Evolutionary conservation across 2,329 filamentous ascomycete species (phyloP), one percentile per base, ranked within the genome.

Genomic region (Diaporthe vaccinii): DNA sequence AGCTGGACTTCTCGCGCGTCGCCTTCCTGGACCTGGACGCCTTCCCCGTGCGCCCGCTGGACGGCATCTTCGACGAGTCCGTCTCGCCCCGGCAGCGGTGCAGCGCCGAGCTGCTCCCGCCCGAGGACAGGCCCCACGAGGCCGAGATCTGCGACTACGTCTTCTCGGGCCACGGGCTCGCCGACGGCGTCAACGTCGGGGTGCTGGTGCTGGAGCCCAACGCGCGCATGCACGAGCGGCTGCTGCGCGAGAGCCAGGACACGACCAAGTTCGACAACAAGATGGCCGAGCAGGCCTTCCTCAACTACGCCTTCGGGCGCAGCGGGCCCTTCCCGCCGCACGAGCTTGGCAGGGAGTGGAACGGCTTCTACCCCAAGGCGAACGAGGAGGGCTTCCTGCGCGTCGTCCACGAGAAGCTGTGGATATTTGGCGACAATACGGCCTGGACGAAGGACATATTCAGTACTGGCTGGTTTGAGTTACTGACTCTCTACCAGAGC

Each of bases 231-330:
- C 75, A 76, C 46, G 41, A 59, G 53, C 68, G 75, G 25, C 53
- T 75, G 31, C 62, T 75, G 62, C 73, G 75, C 25, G 73, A 76
- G 69, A 73, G 73, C 46, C 39, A 59, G 57, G 73, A 75, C 49
- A 75, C 75, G 36, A 58, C 68, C 44, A 75, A 73, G 73, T 76
- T 76, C 55, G 75, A 75, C 28, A 76, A 75, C 41, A 73, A 70
- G 49, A 76, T 75, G 75, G 75, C 73, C 62, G 75, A 75, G 69
- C 75, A 76, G 62, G 75, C 75, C 1, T 76, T 75, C 28, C 44
- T 75, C 59, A 69, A 72, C 53, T 76, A 75, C 25, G 75, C 75
- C 9, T 75, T 76, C 22, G 28, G 49, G 1, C 28, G 31, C 22
- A n/a, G 9, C 4, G 73, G 75, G 22, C 75, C 73, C 2, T 76